Percentiles rank a stretch among this genome's conserved stretches.
phyloP scores from a whole-genome alignment of 2,329 filamentous ascomycete genomes.

The Sphaerulina vaccinii region DNA sequence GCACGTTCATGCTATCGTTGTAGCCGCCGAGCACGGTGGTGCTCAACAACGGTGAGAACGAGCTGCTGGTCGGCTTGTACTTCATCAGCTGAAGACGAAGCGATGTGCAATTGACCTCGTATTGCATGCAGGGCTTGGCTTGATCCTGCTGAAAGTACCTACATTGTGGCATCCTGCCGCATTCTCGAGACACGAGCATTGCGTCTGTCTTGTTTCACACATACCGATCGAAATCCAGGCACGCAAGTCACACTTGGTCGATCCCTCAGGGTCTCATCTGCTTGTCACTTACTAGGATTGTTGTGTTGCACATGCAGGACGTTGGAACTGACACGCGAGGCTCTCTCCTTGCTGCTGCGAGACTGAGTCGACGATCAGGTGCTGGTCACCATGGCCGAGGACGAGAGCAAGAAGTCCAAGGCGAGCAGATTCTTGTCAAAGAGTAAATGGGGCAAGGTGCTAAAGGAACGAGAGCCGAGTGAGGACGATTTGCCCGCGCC shows the following conservation, averaged over 20 bases:
- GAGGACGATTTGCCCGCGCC: conserved; percentile 17
- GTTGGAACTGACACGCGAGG: conserved; percentile 6
- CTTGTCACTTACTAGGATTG: background rate
- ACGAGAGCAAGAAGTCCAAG: conserved; percentile 24
- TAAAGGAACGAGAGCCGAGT: conserved; percentile 27
- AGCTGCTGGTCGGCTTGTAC: conserved; percentile 1
- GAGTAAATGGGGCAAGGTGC: conserved; percentile 37
- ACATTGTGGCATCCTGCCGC: no score
- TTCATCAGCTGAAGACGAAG: background rate
- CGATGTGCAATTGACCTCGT: background rate
- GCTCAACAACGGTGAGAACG: background rate
- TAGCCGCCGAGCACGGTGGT: background rate
- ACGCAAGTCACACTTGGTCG: background rate
- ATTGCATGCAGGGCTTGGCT: no score
- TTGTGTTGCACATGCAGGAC: conserved; percentile 5
- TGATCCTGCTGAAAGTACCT: no score
- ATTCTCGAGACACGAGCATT: no score
- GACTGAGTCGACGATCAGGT: conserved; percentile 7
- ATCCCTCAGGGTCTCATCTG: conserved; percentile 6
- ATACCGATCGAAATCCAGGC: no score
- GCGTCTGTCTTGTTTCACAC: no score
- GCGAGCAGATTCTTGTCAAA: conserved; percentile 31
- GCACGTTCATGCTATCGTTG: background rate
- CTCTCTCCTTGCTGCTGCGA: background rate
- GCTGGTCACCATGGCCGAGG: conserved; percentile 26